phyloP scores from a whole-genome alignment of 2,329 filamentous ascomycete species.

The Epichloe amarillans region DNA sequence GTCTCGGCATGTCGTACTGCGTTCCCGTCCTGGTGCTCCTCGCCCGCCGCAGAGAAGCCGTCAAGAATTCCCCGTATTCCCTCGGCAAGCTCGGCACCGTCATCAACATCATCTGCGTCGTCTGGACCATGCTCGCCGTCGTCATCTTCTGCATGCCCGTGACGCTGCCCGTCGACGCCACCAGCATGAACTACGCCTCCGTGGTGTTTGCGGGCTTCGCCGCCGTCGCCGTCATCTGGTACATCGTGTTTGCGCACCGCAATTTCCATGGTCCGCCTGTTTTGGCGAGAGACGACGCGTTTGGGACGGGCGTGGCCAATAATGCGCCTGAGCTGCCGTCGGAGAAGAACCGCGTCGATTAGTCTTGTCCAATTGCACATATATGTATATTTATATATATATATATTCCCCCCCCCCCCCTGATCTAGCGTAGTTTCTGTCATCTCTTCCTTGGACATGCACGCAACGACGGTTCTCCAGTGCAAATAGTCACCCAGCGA shows the following conservation, averaged over 20 bases:
- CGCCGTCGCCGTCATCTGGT: constrained; percentile 46
- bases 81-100: constrained; percentile 54
- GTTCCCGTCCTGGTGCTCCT: constrained; percentile 62
- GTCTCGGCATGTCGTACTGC: constrained; percentile 61
- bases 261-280: constrained; percentile 47
- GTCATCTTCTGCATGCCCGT: constrained; percentile 67
- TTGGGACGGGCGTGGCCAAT: neutral
- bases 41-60: constrained; percentile 49
- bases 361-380: neutral
- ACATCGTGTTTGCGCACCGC: constrained; percentile 47
- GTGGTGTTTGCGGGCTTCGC: constrained; percentile 54
- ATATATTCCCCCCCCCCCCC: too few species aligned
- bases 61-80: constrained; percentile 53
- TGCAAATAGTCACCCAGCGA: too few species aligned
- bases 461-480: too few species aligned
- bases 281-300: neutral
- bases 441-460: too few species aligned
- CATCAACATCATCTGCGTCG: constrained; percentile 55
- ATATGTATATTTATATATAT: accelerated
- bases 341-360: constrained; percentile 1
- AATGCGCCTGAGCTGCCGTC: neutral
- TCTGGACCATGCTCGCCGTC: constrained; percentile 57
- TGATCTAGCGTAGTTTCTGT: too few species aligned
- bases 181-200: constrained; percentile 53
- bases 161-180: constrained; percentile 40